These are phyloP conservation scores for Suzukiozyma palmioleophila DNA, from an alignment of 1,139 yeast genomes.

Conservation along the genomic window DNA sequence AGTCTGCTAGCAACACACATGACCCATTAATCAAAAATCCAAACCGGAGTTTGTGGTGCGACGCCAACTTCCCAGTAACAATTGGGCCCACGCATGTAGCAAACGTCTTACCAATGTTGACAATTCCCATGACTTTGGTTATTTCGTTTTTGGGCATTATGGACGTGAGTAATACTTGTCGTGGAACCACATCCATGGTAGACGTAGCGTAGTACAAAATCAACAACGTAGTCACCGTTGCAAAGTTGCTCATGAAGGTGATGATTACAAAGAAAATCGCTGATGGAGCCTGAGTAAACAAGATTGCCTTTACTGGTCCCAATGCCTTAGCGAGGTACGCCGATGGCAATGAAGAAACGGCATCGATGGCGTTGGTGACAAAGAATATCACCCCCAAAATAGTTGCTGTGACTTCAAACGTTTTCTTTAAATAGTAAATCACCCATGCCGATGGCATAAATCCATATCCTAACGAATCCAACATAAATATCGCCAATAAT, in stretches of 20 bases:
- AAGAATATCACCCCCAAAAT: conserved; percentile 54
- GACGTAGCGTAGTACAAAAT: conserved; percentile 52
- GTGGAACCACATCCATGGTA: conserved; percentile 88
- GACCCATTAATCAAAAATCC: conserved; percentile 65
- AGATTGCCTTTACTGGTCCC: conserved; percentile 78
- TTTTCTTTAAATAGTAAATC: conserved; percentile 63
- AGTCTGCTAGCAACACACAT: conserved; percentile 45
- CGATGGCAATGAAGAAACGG: conserved; percentile 20
- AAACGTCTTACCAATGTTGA: conserved; percentile 79
- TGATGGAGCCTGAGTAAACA: conserved; percentile 77
- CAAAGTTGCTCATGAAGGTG: conserved; percentile 20
- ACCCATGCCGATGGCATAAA: conserved; percentile 88
- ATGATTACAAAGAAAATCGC: conserved; percentile 50
- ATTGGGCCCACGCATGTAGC: conserved; percentile 81
- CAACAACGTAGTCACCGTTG: conserved; percentile 47
- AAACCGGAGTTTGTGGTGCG: conserved; percentile 40
- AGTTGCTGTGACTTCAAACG: conserved; percentile 38
- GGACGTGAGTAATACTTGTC: conserved; percentile 73
- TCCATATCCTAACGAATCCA: conserved; percentile 85
- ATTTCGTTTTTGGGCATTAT: conserved; percentile 60
- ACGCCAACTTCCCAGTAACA: conserved; percentile 72
- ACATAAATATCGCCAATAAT: conserved; percentile 51
- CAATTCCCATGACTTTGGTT: conserved; percentile 77
- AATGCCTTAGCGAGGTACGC: conserved; percentile 61
- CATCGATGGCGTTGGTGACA: conserved; percentile 27